Conservation (phyloP, 768 basidiomycete genomes). For the Butyriboletus loyo region DNA sequence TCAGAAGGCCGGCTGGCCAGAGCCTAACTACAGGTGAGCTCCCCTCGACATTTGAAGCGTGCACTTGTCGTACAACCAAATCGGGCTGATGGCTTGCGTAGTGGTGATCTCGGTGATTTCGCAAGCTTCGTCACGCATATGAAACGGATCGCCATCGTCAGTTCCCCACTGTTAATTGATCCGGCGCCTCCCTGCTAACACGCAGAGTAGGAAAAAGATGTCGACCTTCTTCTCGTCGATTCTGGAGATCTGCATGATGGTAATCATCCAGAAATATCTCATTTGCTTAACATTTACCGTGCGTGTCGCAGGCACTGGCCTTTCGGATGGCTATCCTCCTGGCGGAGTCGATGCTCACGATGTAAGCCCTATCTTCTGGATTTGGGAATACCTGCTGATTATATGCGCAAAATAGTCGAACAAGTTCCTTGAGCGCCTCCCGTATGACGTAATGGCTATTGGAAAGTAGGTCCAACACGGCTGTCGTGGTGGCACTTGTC, state of each 20-base stretch:
- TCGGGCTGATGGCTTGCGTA: slow-evolving; percentile 7
- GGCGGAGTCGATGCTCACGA: slow-evolving; percentile 73
- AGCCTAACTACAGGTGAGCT: slow-evolving; percentile 67
- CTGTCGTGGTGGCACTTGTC: not conserved
- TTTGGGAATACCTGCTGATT: not conserved
- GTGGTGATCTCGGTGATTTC: slow-evolving; percentile 74
- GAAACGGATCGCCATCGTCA: slow-evolving; percentile 66
- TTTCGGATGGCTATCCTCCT: slow-evolving; percentile 72
- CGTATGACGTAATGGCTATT: slow-evolving; percentile 80
- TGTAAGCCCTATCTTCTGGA: slow-evolving; percentile 36
- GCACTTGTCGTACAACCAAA: not conserved
- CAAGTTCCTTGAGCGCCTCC: slow-evolving; percentile 67
- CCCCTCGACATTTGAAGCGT: not conserved
- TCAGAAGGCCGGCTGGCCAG: slow-evolving; percentile 67
- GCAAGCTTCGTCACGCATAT: slow-evolving; percentile 80
- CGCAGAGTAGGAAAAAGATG: slow-evolving; percentile 53
- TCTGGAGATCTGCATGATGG: slow-evolving; percentile 77
- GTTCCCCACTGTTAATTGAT: slow-evolving; percentile 2
- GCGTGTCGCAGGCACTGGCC: slow-evolving; percentile 55
- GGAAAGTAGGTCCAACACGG: slow-evolving; percentile 59
- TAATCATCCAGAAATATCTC: slow-evolving; percentile 4
- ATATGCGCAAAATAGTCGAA: slow-evolving; percentile 49
- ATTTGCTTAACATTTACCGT: not conserved
- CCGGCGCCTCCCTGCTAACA: not conserved
- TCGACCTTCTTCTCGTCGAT: slow-evolving; percentile 81